These are phyloP conservation scores for Amphicarpaea edgeworthii DNA, from an alignment of 306 rosid species.

Conservation along the genomic window DNA sequence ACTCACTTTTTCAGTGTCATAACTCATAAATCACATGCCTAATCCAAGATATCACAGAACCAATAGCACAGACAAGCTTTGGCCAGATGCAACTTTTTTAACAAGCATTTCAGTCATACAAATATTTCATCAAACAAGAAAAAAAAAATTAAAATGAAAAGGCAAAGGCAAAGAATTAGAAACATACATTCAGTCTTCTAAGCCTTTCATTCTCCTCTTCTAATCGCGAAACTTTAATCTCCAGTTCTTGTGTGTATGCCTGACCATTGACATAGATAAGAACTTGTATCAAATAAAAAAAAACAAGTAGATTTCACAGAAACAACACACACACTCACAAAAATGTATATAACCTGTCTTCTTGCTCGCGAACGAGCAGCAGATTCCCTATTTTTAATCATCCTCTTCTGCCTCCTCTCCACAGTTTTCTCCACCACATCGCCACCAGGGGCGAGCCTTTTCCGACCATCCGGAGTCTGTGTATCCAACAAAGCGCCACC, in stretches of 20 bases:
- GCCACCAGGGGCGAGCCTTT: conserved; percentile 7
- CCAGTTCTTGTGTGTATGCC: conserved; percentile 30
- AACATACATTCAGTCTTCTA: conserved; percentile 20
- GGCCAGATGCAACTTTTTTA: conserved; percentile 9
- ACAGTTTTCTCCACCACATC: conserved; percentile 3
- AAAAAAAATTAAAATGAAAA: background rate
- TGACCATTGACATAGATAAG: background rate
- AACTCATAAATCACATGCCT: conserved; percentile 18
- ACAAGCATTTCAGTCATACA: background rate
- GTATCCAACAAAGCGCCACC: background rate
- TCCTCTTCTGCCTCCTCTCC: conserved; percentile 25
- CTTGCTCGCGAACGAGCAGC: conserved; percentile 14
- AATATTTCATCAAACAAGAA: background rate
- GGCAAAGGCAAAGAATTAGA: conserved; percentile 1
- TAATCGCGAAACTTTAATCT: background rate
- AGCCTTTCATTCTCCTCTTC: conserved; percentile 28
- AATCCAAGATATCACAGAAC: conserved; percentile 13
- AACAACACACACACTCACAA: background rate
- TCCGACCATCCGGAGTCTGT: background rate
- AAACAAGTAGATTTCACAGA: background rate
- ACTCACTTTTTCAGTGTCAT: background rate
- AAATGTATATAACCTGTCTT: background rate
- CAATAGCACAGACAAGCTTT: conserved; percentile 11
- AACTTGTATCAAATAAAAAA: background rate
- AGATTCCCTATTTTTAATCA: conserved; percentile 14